Evolutionary conservation across 305 asterid genomes (phyloP), one percentile per base, ranked within the genome.

Genomic region (Ilex paraguariensis): DNA sequence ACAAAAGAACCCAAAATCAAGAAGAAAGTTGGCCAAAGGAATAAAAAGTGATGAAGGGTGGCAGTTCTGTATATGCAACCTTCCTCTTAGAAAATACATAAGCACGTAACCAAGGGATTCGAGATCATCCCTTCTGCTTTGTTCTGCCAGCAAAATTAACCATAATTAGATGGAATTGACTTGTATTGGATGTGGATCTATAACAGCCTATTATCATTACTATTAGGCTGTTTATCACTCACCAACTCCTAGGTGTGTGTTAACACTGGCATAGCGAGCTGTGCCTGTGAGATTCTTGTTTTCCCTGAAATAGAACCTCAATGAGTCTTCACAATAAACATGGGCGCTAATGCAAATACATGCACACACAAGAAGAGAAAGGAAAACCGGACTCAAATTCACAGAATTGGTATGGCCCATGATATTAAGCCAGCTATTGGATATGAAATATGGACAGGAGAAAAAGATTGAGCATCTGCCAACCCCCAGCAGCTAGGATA

Each of bases 41-140:
- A 21, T 1, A 21, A 51, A 67, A 40, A 54, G 59, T 36, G 50
- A 44, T 62, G 52, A 76, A 46, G 59, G 52, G 17, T 65, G 28
- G n/a, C 62, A 64, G 17, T 32, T 59, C 70, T 33, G 55, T 62
- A 69, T 45, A 64, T 66, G 67, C 16, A 54, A 91, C 98, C 97
- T 87, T 80, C 98, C 98, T 71, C 98, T 89, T 48, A 91, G 87
- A 68, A 91, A 91, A 78, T 91, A 91, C 98, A 91, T 86, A 61
- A 91, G 87, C 78, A 88, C 98, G 83, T 81, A 91, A 71, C 98
- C 98, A 73, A 91, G 96, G 65, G 98, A 91, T 74, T 91, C 98
- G 86, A 91, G 77, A 77, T 91, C 97, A 76, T 91, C 98, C 68
- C 98, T 88, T 70, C 98, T 78, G 73, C 98, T 87, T 91, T 91